phyloP scores from a whole-genome alignment of 179 eudicot genomes.

The Heliamphora pulchella region DNA sequence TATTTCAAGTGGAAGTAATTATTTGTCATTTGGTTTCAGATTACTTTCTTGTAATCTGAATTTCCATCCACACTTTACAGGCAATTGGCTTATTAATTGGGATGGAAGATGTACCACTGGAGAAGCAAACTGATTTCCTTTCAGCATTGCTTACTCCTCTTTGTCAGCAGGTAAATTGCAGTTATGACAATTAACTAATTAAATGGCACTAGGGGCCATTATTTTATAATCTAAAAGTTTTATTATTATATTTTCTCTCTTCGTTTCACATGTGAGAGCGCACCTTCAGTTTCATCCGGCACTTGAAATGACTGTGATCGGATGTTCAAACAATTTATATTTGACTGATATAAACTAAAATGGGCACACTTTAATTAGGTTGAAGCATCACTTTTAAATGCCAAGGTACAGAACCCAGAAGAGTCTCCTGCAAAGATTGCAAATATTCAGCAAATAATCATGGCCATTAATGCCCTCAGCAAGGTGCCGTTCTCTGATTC shows the following conservation, averaged over 20 bases:
- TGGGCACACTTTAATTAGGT: constrained; percentile 43
- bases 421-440: constrained; percentile 46
- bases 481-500: constrained; percentile 31
- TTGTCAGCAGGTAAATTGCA: constrained; percentile 68
- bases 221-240: not conserved
- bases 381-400: constrained; percentile 47
- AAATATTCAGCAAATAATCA: constrained; percentile 70
- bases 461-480: constrained; percentile 96
- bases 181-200: not conserved
- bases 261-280: not conserved
- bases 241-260: not conserved
- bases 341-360: constrained; percentile 13
- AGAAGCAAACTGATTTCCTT: constrained; percentile 77
- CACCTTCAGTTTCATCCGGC: not conserved
- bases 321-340: not conserved
- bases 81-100: constrained; percentile 96
- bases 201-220: not conserved
- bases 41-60: not conserved
- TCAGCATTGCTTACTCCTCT: constrained; percentile 87
- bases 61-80: constrained; percentile 27
- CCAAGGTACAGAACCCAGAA: constrained; percentile 47
- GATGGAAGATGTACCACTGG: constrained; percentile 81
- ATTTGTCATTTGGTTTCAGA: constrained; percentile 1
- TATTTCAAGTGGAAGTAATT: not conserved
- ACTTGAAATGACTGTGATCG: not conserved